A percentile compares a stretch with the other conserved stretches of the same genome.
phyloP scores from a whole-genome alignment of 345 rosid species.

The Melaleuca quinquenervia region DNA sequence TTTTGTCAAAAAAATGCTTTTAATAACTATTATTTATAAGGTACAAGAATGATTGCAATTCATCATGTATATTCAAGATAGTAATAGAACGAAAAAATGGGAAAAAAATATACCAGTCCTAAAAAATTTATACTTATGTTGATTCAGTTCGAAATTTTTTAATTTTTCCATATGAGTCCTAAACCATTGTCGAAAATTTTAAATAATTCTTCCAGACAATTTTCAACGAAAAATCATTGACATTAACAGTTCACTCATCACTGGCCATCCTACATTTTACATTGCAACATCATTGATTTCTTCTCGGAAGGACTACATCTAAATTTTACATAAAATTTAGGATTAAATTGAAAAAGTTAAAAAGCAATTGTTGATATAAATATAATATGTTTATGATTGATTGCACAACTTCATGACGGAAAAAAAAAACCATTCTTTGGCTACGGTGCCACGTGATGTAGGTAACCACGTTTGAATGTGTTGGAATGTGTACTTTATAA shows the following conservation, averaged over 20 bases:
- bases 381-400: not conserved
- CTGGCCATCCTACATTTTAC: rapidly evolving
- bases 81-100: rapidly evolving
- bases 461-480: not conserved
- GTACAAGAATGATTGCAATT: not conserved
- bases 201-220: rapidly evolving
- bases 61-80: not conserved
- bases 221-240: not conserved
- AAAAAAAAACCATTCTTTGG: not conserved
- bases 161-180: not conserved
- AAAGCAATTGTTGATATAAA: not conserved
- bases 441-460: not conserved
- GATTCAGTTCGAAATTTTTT: rapidly evolving
- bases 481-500: not conserved
- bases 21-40: not conserved
- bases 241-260: rapidly evolving
- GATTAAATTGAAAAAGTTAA: not conserved
- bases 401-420: not conserved
- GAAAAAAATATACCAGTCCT: not conserved
- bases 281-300: rapidly evolving
- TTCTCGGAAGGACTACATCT: rapidly evolving
- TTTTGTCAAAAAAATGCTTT: not conserved
- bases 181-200: rapidly evolving
- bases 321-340: not conserved
- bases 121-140: rapidly evolving